Evolutionary conservation across 768 basidiomycete genomes (phyloP).

Genomic region (Lentinula sp.): DNA sequence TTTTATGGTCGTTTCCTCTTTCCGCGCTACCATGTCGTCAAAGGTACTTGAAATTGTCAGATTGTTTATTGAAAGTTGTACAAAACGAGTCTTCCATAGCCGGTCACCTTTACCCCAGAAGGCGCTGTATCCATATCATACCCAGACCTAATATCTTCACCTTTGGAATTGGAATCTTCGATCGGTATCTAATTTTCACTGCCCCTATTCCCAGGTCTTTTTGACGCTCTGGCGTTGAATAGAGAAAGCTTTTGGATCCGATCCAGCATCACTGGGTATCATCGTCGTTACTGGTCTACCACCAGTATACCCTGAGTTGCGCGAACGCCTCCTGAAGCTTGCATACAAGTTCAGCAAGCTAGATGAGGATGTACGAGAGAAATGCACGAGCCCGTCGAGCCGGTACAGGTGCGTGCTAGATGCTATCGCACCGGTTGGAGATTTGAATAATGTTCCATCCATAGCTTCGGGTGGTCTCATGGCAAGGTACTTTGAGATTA

Average conservation of each 20-base stretch:
- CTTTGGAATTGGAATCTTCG: slow-evolving; percentile 44
- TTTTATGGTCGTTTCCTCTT: not conserved
- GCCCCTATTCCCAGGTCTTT: not conserved
- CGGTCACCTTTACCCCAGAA: slow-evolving; percentile 32
- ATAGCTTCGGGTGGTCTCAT: slow-evolving; percentile 95
- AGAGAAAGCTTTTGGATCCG: slow-evolving; percentile 83
- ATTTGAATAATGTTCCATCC: not conserved
- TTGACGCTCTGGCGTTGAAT: slow-evolving; percentile 1
- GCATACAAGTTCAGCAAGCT: slow-evolving; percentile 73
- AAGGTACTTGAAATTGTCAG: not conserved
- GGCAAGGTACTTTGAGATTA: slow-evolving; percentile 58
- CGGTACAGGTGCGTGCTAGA: slow-evolving; percentile 58
- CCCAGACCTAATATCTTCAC: slow-evolving; percentile 43
- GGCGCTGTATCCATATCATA: slow-evolving; percentile 63
- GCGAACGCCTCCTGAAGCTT: slow-evolving; percentile 69
- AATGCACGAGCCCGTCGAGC: slow-evolving; percentile 64
- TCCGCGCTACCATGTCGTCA: not conserved
- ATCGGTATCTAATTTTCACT: slow-evolving; percentile 44
- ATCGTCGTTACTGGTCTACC: slow-evolving; percentile 83
- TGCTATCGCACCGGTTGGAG: not conserved
- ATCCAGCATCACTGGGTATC: slow-evolving; percentile 71
- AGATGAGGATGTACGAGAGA: slow-evolving; percentile 60
- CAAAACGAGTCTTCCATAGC: not conserved
- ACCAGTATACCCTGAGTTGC: slow-evolving; percentile 46
- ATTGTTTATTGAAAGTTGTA: no score